A percentile compares a stretch with the other conserved stretches of the same genome.
phyloP scores from a whole-genome alignment of 192 early-diverging fungal species.

The Diversispora epigaea region DNA sequence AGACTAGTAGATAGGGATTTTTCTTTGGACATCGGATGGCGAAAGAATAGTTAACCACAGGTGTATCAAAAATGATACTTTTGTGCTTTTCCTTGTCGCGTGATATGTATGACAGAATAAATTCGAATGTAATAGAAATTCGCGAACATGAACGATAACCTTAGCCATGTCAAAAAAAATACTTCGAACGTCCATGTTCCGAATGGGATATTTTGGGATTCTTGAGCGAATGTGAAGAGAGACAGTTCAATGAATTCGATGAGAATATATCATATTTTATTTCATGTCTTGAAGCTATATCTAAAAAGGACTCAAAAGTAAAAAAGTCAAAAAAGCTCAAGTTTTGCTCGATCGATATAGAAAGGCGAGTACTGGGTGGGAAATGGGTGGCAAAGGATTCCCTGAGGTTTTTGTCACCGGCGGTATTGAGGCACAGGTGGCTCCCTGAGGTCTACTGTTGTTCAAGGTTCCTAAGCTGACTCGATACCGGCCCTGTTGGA shows the following conservation, averaged over 20 bases:
- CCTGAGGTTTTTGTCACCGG: constrained; percentile 22
- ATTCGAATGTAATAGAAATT: too few species aligned
- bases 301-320: constrained; percentile 14
- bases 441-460: constrained; percentile 14
- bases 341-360: constrained; percentile 27
- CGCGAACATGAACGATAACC: too few species aligned
- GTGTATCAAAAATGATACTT: too few species aligned
- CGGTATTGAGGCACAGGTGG: constrained; percentile 22
- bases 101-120: too few species aligned
- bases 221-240: constrained; percentile 24
- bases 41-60: too few species aligned
- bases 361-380: constrained; percentile 28
- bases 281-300: constrained; percentile 14
- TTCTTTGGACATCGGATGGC: too few species aligned
- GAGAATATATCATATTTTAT: constrained; percentile 26
- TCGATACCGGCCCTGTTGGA: constrained; percentile 28
- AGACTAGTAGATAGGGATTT: too few species aligned
- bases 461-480: constrained; percentile 10
- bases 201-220: constrained; percentile 26
- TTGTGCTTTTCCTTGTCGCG: too few species aligned
- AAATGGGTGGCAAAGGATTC: constrained; percentile 20
- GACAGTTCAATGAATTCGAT: not conserved
- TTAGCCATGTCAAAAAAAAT: not conserved
- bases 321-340: constrained; percentile 30
- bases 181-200: constrained; percentile 26